Conservation (phyloP, 1,284 basidiomycete species). For the Sporisorium reilianum region DNA sequence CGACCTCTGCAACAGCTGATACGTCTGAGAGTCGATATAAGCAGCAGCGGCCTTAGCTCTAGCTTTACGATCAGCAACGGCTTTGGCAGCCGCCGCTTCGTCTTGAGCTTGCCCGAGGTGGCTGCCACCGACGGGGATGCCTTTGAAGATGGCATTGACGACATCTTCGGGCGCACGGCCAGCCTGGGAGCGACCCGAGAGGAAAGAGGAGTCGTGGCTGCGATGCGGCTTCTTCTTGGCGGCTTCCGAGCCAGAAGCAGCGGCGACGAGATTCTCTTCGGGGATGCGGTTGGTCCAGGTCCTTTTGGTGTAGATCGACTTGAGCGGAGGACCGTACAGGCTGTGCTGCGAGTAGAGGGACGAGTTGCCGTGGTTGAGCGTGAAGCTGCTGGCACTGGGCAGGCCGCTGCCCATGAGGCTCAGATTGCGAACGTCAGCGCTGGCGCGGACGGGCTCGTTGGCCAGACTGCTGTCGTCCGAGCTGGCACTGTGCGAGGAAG, state of each 20-base stretch:
- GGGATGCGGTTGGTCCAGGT: slow-evolving; percentile 46
- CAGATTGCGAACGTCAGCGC: slow-evolving; percentile 21
- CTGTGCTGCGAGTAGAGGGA: slow-evolving; percentile 21
- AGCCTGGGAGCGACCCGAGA: slow-evolving; percentile 33
- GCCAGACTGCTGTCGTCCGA: slow-evolving; percentile 41
- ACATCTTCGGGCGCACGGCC: slow-evolving; percentile 54
- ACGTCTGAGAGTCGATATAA: slow-evolving; percentile 5
- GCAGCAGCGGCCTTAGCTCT: slow-evolving; percentile 9
- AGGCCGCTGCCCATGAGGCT: slow-evolving; percentile 24
- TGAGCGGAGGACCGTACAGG: slow-evolving; percentile 39
- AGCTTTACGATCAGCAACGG: slow-evolving; percentile 4
- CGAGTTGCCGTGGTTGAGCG: slow-evolving; percentile 22
- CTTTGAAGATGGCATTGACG: slow-evolving; percentile 55
- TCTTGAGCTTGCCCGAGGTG: slow-evolving; percentile 16
- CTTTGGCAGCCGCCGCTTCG: slow-evolving; percentile 12
- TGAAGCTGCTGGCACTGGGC: slow-evolving; percentile 41
- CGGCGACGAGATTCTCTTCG: slow-evolving; percentile 28
- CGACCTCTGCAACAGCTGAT: slow-evolving; percentile 6
- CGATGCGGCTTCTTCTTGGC: slow-evolving; percentile 17
- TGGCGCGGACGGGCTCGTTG: slow-evolving; percentile 29
- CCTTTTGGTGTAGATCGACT: slow-evolving; percentile 36
- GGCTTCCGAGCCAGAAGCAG: slow-evolving; percentile 17
- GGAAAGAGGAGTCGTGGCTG: slow-evolving; percentile 16
- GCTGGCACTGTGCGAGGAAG: slow-evolving; percentile 16
- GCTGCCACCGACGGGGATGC: slow-evolving; percentile 43